Evolutionary conservation across 148 eudicot genomes (phyloP).

Genomic region (Dianthus caryophyllus): DNA sequence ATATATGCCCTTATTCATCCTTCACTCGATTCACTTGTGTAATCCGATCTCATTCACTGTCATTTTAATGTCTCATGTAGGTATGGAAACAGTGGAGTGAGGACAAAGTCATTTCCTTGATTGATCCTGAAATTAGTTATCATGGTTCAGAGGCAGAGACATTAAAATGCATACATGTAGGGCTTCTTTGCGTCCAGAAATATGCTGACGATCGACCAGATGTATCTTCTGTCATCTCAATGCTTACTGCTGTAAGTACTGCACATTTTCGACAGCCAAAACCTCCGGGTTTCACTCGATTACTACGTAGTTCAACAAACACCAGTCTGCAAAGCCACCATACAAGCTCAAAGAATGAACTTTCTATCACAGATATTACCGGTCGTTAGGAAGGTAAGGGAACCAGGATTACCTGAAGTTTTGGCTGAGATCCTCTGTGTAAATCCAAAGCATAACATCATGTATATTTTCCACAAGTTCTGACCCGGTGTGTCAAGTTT

Average conservation of each 20-base stretch:
- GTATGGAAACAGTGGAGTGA: slow-evolving; percentile 59
- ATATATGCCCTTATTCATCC: not conserved
- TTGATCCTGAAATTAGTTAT: slow-evolving; percentile 25
- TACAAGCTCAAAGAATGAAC: slow-evolving; percentile 4
- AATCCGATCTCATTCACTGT: not conserved
- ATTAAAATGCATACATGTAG: slow-evolving; percentile 40
- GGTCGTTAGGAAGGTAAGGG: slow-evolving; percentile 1
- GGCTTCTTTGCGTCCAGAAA: slow-evolving; percentile 53
- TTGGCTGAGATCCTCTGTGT: not conserved
- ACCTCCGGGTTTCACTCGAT: slow-evolving; percentile 30
- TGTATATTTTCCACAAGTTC: not conserved
- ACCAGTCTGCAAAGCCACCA: not conserved
- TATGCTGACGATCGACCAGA: slow-evolving; percentile 40
- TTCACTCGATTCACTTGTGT: not conserved
- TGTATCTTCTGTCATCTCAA: slow-evolving; percentile 31
- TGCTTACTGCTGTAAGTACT: slow-evolving; percentile 31
- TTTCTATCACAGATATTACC: slow-evolving; percentile 11
- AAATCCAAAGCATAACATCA: not conserved
- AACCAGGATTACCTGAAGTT: not conserved
- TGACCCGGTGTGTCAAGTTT: too few species aligned
- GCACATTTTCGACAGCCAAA: slow-evolving; percentile 25
- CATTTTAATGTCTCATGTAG: slow-evolving; percentile 19
- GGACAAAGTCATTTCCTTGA: slow-evolving; percentile 23
- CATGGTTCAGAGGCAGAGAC: slow-evolving; percentile 21
- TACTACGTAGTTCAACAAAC: slow-evolving; percentile 5